Evolutionary conservation across 2,329 filamentous ascomycete species (phyloP).

Genomic region (Stagonosporopsis vannaccii): DNA sequence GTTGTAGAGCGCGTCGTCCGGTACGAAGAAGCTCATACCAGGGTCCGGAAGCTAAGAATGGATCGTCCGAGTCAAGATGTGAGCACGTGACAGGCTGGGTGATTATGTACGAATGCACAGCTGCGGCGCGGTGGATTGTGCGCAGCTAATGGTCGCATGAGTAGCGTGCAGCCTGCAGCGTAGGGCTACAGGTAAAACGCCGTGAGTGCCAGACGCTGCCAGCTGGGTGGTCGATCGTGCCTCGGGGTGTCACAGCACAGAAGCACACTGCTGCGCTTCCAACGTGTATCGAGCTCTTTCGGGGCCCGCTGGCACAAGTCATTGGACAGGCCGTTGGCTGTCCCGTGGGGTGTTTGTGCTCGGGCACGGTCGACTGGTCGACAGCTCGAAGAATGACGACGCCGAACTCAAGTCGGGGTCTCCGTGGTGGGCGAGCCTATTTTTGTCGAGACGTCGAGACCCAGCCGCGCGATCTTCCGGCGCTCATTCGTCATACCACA

Average conservation of each 20-base stretch:
- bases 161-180: conserved; percentile 20
- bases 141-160: conserved; percentile 18
- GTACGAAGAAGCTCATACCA: conserved; percentile 16
- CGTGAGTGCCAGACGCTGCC: conserved; percentile 33
- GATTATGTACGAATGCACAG: conserved; percentile 1
- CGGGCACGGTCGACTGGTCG: background rate
- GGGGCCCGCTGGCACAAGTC: background rate
- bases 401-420: conserved; percentile 7
- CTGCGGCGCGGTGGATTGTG: conserved; percentile 16
- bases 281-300: background rate
- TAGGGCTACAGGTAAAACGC: conserved; percentile 24
- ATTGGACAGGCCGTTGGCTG: conserved; percentile 10
- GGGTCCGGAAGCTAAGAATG: conserved; percentile 9
- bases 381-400: conserved; percentile 3
- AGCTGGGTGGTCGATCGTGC: conserved; percentile 33
- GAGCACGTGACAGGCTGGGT: conserved; percentile 13
- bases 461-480: conserved; percentile 4
- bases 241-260: conserved; percentile 5
- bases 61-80: background rate
- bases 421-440: conserved; percentile 9
- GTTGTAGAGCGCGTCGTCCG: conserved; percentile 8
- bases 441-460: conserved; percentile 9
- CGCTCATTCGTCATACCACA: conserved; percentile 16
- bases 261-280: conserved; percentile 3
- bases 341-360: conserved; percentile 11